These are phyloP conservation scores for Vachellia collinsii DNA, from an alignment of 306 rosid genomes.

Conservation along the genomic window DNA sequence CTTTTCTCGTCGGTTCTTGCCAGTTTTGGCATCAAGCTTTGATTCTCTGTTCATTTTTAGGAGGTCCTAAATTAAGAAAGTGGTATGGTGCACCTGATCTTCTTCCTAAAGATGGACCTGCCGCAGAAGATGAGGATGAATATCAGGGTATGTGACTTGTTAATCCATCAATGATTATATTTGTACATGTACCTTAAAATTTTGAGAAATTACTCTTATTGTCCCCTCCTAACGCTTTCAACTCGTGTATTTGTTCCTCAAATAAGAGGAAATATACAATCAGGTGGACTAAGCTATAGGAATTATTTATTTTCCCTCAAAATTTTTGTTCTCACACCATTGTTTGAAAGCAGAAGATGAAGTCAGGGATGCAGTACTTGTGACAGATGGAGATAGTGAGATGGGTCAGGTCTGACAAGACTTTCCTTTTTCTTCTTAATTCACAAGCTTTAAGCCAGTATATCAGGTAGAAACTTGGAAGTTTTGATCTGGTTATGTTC, in stretches of 20 bases:
- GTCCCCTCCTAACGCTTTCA: neutral
- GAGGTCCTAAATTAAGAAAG: constrained; percentile 91
- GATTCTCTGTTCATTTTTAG: constrained; percentile 40
- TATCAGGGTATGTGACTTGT: constrained; percentile 47
- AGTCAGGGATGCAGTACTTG: constrained; percentile 78
- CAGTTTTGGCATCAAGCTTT: constrained; percentile 12
- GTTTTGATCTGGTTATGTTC: neutral
- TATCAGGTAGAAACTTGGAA: constrained; percentile 1
- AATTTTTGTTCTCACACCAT: constrained; percentile 23
- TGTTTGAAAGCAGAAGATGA: constrained; percentile 58
- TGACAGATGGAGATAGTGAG: constrained; percentile 89
- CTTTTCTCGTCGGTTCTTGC: neutral
- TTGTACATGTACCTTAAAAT: neutral
- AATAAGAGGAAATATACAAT: neutral
- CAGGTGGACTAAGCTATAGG: neutral
- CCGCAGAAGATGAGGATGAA: constrained; percentile 54
- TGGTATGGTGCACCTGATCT: constrained; percentile 97
- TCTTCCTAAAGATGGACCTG: constrained; percentile 63
- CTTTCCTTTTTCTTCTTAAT: constrained; percentile 13
- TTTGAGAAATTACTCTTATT: neutral
- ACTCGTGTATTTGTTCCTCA: neutral
- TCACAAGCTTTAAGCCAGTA: constrained; percentile 9
- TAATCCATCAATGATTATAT: constrained; percentile 12
- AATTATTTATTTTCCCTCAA: neutral
- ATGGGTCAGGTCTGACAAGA: constrained; percentile 84